Evolutionary conservation across 495 filamentous ascomycete species (phyloP).

Genomic region (Penicillium lividum): DNA sequence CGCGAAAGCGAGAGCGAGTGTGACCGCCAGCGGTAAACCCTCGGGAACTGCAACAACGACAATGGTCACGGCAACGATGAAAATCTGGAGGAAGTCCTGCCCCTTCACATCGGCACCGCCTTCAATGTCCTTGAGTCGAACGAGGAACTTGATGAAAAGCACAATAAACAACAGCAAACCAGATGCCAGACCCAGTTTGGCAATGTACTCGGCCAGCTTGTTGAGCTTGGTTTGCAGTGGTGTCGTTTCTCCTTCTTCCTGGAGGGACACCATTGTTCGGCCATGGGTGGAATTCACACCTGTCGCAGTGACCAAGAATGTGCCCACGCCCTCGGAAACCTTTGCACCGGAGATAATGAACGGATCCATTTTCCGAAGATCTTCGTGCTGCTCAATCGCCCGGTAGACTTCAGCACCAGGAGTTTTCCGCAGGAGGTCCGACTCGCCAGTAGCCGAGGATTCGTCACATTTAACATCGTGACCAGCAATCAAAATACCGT

Average conservation of each 20-base stretch:
- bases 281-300: conserved; percentile 88
- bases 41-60: conserved; percentile 96
- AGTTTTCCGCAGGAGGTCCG: conserved; percentile 74
- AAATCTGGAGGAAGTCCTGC: conserved; percentile 84
- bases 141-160: conserved; percentile 89
- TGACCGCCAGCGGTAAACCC: conserved; percentile 89
- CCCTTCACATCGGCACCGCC: conserved; percentile 71
- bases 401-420: conserved; percentile 74
- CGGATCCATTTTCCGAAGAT: conserved; percentile 81
- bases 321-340: conserved; percentile 88
- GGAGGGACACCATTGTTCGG: conserved; percentile 91
- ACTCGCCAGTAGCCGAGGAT: conserved; percentile 83
- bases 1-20: conserved; percentile 89
- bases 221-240: conserved; percentile 95
- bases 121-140: conserved; percentile 54
- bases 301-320: conserved; percentile 82
- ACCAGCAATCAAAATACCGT: conserved; percentile 73
- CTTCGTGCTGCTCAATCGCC: conserved; percentile 74
- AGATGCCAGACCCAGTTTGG: conserved; percentile 83
- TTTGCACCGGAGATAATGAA: conserved; percentile 93
- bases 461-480: conserved; percentile 80
- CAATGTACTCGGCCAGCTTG: conserved; percentile 86
- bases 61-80: conserved; percentile 93
- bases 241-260: conserved; percentile 86
- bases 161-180: conserved; percentile 85